Evolutionary conservation across 176 grass and related monocot species (phyloP).

Genomic region (Canna indica): DNA sequence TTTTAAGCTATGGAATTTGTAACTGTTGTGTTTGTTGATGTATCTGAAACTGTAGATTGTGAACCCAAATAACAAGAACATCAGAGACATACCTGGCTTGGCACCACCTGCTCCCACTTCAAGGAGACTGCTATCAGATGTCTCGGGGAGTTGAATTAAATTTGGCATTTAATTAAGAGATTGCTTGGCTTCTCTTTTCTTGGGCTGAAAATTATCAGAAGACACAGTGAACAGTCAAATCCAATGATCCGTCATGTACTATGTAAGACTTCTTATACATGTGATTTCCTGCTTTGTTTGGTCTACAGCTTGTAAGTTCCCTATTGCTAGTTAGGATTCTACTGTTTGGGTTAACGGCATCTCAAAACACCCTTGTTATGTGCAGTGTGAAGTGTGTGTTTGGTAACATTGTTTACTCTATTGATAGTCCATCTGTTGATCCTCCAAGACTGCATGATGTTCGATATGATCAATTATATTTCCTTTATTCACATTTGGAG

Average conservation of each 20-base stretch:
- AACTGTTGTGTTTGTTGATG: not conserved
- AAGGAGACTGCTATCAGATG: constrained; percentile 51
- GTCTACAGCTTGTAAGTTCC: not conserved
- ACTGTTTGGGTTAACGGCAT: not conserved
- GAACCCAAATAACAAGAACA: constrained; percentile 78
- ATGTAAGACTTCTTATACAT: not conserved
- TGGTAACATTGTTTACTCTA: not conserved
- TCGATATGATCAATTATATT: too few species aligned
- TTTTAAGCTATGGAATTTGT: not conserved
- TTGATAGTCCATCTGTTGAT: too few species aligned
- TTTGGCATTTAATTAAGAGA: not conserved
- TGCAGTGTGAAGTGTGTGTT: not conserved
- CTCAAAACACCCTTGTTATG: not conserved
- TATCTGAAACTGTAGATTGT: constrained; percentile 49
- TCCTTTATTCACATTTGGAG: too few species aligned
- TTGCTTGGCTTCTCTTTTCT: not conserved
- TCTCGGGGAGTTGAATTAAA: constrained; percentile 31
- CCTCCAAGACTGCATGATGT: too few species aligned
- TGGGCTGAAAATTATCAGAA: not conserved
- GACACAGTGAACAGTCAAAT: too few species aligned
- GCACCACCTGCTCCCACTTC: constrained; percentile 79
- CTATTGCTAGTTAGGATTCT: not conserved
- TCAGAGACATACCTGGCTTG: constrained; percentile 80
- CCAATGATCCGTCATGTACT: not conserved
- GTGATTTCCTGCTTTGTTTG: not conserved